Conservation (phyloP, 2,329 filamentous ascomycete species). For the Colletotrichum ledebouriae region DNA sequence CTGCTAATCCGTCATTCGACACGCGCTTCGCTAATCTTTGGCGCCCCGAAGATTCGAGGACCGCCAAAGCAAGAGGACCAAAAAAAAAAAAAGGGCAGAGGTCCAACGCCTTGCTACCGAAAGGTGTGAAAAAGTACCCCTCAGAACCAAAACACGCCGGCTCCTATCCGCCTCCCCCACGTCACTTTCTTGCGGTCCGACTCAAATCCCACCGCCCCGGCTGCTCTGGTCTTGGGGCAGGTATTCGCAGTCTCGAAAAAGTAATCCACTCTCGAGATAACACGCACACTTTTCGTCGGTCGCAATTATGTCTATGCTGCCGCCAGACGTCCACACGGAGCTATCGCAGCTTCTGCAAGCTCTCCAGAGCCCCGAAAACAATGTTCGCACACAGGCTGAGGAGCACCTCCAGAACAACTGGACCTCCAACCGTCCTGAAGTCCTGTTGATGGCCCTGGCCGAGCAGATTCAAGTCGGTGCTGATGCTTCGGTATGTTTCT, state of each 20-base stretch:
- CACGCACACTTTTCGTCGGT: conserved; percentile 18
- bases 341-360: conserved; percentile 88
- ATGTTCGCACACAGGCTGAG: conserved; percentile 86
- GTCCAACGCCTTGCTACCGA: conserved; percentile 13
- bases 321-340: conserved; percentile 85
- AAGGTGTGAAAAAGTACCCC: conserved; percentile 37
- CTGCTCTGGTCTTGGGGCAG: conserved; percentile 41
- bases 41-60: conserved; percentile 12
- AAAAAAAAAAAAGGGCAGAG: conserved; percentile 1
- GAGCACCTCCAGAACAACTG: conserved; percentile 92
- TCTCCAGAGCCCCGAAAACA: conserved; percentile 91
- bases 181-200: conserved; percentile 32
- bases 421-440: conserved; percentile 84
- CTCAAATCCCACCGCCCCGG: conserved; percentile 35
- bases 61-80: neutral
- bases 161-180: conserved; percentile 33
- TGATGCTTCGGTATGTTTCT: conserved; percentile 73
- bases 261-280: conserved; percentile 16
- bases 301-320: conserved; percentile 82
- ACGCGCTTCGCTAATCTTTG: conserved; percentile 34
- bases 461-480: conserved; percentile 89
- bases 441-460: conserved; percentile 92
- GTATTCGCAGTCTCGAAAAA: conserved; percentile 24
- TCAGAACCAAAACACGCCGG: conserved; percentile 41
- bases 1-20: conserved; percentile 18